Evolutionary conservation across 2,329 filamentous ascomycete genomes (phyloP).

Genomic region (Monosporascus sp.): DNA sequence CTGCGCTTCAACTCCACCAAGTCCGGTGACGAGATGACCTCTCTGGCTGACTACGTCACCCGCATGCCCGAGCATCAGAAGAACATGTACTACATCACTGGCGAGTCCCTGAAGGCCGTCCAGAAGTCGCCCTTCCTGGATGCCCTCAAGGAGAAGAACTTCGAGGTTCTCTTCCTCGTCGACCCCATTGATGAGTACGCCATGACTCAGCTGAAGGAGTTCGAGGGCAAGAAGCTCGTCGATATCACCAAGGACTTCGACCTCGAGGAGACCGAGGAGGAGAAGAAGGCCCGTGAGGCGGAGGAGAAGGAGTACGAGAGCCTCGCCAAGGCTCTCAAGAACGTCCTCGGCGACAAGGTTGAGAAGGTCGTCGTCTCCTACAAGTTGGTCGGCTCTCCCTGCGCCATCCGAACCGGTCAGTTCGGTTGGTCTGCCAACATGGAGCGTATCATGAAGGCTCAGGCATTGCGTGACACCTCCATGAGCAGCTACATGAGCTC

Average conservation of each 20-base stretch:
- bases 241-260: slow-evolving; percentile 99
- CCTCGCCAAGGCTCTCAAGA: slow-evolving; percentile 96
- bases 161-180: slow-evolving; percentile 98
- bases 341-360: slow-evolving; percentile 97
- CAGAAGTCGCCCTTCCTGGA: slow-evolving; percentile 98
- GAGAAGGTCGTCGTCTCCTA: slow-evolving; percentile 99
- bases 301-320: slow-evolving; percentile 98
- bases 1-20: slow-evolving; percentile 99
- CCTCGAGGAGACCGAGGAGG: slow-evolving; percentile 98
- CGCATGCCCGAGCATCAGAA: slow-evolving; percentile 99
- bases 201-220: slow-evolving; percentile 99
- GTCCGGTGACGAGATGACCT: slow-evolving; percentile 93
- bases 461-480: slow-evolving; percentile 98
- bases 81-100: slow-evolving; percentile 99
- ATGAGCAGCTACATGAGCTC: slow-evolving; percentile 99
- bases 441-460: slow-evolving; percentile 99
- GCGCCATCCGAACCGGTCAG: slow-evolving; percentile 98
- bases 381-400: slow-evolving; percentile 92
- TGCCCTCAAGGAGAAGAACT: slow-evolving; percentile 96
- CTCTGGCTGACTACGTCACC: slow-evolving; percentile 93
- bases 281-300: slow-evolving; percentile 91
- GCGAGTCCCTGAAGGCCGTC: slow-evolving; percentile 98
- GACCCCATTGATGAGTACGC: slow-evolving; percentile 99
- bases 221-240: slow-evolving; percentile 99
- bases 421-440: slow-evolving; percentile 99